These are phyloP conservation scores for Bondarzewia mesenterica DNA, from an alignment of 1,284 basidiomycete genomes.

Conservation along the genomic window DNA sequence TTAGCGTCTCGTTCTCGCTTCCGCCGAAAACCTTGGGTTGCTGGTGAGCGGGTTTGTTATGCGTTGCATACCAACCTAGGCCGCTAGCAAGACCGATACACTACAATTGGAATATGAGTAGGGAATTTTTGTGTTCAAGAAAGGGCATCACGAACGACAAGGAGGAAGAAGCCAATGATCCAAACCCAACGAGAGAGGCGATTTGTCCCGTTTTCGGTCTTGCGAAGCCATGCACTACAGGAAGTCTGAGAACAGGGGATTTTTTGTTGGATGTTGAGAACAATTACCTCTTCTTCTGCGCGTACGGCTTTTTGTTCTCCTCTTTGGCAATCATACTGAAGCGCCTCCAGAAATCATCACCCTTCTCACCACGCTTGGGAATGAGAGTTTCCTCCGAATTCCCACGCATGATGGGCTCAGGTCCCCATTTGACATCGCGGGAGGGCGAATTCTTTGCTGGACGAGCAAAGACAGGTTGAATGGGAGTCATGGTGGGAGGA, in stretches of 20 bases:
- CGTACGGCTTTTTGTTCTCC: slow-evolving; percentile 34
- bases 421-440: slow-evolving; percentile 41
- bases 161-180: slow-evolving; percentile 50
- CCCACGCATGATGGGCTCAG: slow-evolving; percentile 55
- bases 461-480: slow-evolving; percentile 67
- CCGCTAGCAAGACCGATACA: slow-evolving; percentile 44
- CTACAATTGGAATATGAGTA: slow-evolving; percentile 20
- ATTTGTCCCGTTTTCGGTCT: slow-evolving; percentile 44
- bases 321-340: slow-evolving; percentile 77
- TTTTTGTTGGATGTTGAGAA: neutral
- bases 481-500: slow-evolving; percentile 68
- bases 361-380: slow-evolving; percentile 55
- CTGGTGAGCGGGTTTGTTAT: slow-evolving; percentile 37
- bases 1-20: slow-evolving; percentile 39
- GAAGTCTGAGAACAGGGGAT: slow-evolving; percentile 5
- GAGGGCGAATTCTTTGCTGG: slow-evolving; percentile 38
- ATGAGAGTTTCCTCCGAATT: slow-evolving; percentile 60
- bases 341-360: slow-evolving; percentile 78
- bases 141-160: slow-evolving; percentile 35
- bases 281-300: slow-evolving; percentile 44
- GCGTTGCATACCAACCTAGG: slow-evolving; percentile 51
- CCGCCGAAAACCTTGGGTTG: slow-evolving; percentile 61
- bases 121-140: neutral
- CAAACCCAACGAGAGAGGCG: slow-evolving; percentile 61
- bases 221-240: slow-evolving; percentile 55